A percentile compares a stretch with the other conserved stretches of the same genome.
Conservation (phyloP, 2,329 filamentous ascomycete species). For the Lasiodiplodia sp. region DNA sequence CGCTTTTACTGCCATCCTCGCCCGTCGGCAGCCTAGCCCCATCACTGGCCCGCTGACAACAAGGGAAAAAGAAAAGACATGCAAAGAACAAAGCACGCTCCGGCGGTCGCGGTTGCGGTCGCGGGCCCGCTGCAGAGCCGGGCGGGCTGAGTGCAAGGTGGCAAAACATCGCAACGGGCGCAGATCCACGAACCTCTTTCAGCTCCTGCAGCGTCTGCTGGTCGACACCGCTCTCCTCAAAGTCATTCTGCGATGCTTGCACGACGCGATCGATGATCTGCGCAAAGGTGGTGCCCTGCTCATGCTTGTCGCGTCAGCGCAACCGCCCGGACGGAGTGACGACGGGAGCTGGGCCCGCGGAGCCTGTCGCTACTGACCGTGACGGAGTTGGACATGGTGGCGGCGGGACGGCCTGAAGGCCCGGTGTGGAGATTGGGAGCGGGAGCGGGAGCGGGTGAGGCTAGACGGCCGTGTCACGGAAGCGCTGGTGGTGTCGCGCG, state of each 20-base stretch:
- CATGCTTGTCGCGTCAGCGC: constrained; percentile 25
- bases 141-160: constrained; percentile 21
- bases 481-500: constrained; percentile 25
- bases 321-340: constrained; percentile 26
- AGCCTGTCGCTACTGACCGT: constrained; percentile 28
- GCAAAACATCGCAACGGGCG: constrained; percentile 19
- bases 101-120: background rate
- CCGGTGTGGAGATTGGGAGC: constrained; percentile 23
- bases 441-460: constrained; percentile 28
- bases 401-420: constrained; percentile 30
- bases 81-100: constrained; percentile 1
- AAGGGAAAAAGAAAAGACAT: constrained; percentile 16
- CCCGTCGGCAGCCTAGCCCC: constrained; percentile 29
- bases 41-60: constrained; percentile 22
- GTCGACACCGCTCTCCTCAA: constrained; percentile 94
- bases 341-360: constrained; percentile 5
- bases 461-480: constrained; percentile 29
- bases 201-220: constrained; percentile 86
- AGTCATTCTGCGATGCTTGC: constrained; percentile 79
- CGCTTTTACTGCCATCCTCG: constrained; percentile 32
- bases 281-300: constrained; percentile 78
- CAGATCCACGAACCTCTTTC: constrained; percentile 73
- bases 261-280: constrained; percentile 83
- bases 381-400: constrained; percentile 29
- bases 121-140: constrained; percentile 8